A percentile compares a stretch with the other conserved stretches of the same genome.
phyloP scores from a whole-genome alignment of 2,329 filamentous ascomycete species.

The Cytospora piceicola region DNA sequence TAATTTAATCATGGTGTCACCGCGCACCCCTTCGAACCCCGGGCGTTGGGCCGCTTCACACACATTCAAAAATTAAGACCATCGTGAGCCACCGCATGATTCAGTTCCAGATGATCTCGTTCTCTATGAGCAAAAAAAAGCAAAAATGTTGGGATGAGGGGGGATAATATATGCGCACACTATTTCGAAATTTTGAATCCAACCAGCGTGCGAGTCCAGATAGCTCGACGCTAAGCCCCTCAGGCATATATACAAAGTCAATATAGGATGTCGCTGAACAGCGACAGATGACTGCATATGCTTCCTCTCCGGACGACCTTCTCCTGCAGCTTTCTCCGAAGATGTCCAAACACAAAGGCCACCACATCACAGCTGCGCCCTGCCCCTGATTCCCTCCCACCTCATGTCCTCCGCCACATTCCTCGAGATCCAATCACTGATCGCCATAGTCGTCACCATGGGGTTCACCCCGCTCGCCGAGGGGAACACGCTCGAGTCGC shows the following conservation, averaged over 20 bases:
- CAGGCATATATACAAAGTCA: not conserved
- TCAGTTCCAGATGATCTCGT: no score
- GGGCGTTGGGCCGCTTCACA: no score
- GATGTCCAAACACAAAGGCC: not conserved
- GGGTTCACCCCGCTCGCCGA: slow-evolving; percentile 75
- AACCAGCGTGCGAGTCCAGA: no score
- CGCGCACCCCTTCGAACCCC: no score
- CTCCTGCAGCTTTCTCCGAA: not conserved
- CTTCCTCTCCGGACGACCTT: not conserved
- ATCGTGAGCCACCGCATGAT: no score
- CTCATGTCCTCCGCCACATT: slow-evolving; percentile 52
- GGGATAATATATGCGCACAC: no score
- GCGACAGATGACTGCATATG: not conserved
- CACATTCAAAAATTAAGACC: no score
- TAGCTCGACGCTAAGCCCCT: no score
- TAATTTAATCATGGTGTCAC: no score
- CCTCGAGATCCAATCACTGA: slow-evolving; percentile 64
- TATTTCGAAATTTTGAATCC: no score
- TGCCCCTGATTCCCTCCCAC: slow-evolving; percentile 8
- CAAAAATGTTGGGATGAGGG: no score
- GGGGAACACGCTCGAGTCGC: slow-evolving; percentile 73
- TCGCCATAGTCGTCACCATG: slow-evolving; percentile 74
- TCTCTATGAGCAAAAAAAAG: no score
- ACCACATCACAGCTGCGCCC: slow-evolving; percentile 9
- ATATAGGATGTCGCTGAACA: not conserved